phyloP scores from a whole-genome alignment of 495 filamentous ascomycete species.

The Annulohypoxylon nitens region DNA sequence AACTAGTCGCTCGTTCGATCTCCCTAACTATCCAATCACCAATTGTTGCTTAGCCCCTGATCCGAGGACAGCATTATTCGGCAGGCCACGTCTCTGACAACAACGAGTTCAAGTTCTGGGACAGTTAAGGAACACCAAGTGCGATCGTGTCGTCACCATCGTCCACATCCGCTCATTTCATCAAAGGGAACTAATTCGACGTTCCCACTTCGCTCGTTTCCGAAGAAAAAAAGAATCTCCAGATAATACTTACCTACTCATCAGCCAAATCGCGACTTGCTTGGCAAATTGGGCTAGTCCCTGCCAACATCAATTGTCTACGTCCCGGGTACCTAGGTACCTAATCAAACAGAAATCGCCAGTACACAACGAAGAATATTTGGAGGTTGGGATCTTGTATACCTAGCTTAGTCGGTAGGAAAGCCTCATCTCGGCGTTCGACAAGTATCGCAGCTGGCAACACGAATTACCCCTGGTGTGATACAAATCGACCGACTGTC shows the following conservation, averaged over 20 bases:
- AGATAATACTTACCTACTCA: background rate
- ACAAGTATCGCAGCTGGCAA: slow-evolving; percentile 34
- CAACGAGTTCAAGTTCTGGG: slow-evolving; percentile 37
- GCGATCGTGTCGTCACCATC: slow-evolving; percentile 41
- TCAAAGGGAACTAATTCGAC: slow-evolving; percentile 34
- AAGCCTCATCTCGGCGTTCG: slow-evolving; percentile 11
- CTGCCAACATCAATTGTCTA: slow-evolving; percentile 14
- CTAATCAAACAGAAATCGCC: slow-evolving; percentile 36
- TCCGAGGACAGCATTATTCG: slow-evolving; percentile 51
- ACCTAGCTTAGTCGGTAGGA: slow-evolving; percentile 7
- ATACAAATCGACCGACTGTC: slow-evolving; percentile 31
- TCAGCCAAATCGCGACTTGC: slow-evolving; percentile 14
- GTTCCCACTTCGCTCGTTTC: slow-evolving; percentile 42
- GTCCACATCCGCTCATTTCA: slow-evolving; percentile 43
- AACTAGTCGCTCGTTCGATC: slow-evolving; percentile 48
- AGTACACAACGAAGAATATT: slow-evolving; percentile 11
- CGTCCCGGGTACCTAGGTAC: slow-evolving; percentile 22
- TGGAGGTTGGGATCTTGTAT: slow-evolving; percentile 23
- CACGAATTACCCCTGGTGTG: slow-evolving; percentile 21
- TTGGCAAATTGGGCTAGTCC: slow-evolving; percentile 38
- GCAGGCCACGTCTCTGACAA: slow-evolving; percentile 49
- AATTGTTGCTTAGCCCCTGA: slow-evolving; percentile 45
- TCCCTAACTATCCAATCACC: slow-evolving; percentile 39
- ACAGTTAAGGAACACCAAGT: slow-evolving; percentile 41
- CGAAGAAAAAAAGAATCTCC: slow-evolving; percentile 29